A percentile compares a stretch with the other conserved stretches of the same genome.
Conservation (phyloP, 192 early-diverging fungal genomes). For the Ambispora gerdemannii region DNA sequence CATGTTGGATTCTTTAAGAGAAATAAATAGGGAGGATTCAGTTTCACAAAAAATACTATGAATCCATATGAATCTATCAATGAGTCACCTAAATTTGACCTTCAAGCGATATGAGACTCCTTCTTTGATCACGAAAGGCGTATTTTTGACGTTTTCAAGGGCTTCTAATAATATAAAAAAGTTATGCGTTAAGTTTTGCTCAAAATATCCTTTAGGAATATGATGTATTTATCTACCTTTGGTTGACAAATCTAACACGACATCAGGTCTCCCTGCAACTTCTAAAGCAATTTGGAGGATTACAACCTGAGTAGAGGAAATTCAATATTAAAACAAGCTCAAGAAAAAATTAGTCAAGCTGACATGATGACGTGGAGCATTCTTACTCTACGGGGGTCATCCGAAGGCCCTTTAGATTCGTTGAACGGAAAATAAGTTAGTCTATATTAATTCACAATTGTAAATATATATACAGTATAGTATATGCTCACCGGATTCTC, state of each 20-base stretch:
- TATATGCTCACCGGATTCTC: conserved; percentile 46
- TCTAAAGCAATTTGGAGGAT: conserved; percentile 71
- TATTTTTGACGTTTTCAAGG: conserved; percentile 66
- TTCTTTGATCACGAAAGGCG: conserved; percentile 90
- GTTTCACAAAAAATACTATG: not conserved
- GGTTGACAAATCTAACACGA: conserved; percentile 72
- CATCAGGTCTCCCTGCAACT: conserved; percentile 70
- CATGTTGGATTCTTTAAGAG: conserved; percentile 73
- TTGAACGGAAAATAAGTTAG: not conserved
- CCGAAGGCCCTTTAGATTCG: conserved; percentile 37
- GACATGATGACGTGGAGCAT: not conserved
- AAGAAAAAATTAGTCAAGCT: no score
- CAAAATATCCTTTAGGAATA: not conserved
- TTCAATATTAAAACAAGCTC: no score
- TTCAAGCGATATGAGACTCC: conserved; percentile 91
- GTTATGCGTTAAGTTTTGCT: not conserved
- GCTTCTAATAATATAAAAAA: conserved; percentile 28
- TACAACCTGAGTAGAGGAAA: conserved; percentile 63
- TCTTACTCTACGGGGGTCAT: conserved; percentile 54
- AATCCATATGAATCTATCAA: no score
- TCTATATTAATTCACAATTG: conserved; percentile 1
- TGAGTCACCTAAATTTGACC: conserved; percentile 76
- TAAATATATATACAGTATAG: not conserved
- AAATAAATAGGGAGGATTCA: not conserved
- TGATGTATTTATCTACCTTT: conserved; percentile 58